Percentiles rank a stretch among this genome's conserved stretches.
phyloP scores from a whole-genome alignment of 441 rosid species.

The Gossypium trilobum region DNA sequence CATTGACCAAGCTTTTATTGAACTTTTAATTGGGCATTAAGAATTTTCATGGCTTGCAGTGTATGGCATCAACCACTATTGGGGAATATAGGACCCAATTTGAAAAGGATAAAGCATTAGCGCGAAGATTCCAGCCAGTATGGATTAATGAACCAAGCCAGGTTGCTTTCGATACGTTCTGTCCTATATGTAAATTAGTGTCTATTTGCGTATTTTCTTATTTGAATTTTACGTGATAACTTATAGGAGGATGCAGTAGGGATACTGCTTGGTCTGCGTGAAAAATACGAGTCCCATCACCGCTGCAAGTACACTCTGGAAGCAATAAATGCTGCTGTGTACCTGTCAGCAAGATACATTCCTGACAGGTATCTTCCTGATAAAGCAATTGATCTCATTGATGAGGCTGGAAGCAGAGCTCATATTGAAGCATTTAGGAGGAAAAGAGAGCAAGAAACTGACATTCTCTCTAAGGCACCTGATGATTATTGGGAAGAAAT shows the following conservation, averaged over 20 bases:
- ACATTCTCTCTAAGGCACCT: slow-evolving; percentile 71
- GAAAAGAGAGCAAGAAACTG: slow-evolving; percentile 67
- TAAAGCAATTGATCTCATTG: slow-evolving; percentile 76
- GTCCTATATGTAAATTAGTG: neutral
- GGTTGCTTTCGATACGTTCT: slow-evolving; percentile 27
- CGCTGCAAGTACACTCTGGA: slow-evolving; percentile 51
- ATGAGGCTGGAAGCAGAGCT: slow-evolving; percentile 92
- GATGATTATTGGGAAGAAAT: slow-evolving; percentile 97
- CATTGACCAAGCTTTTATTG: slow-evolving; percentile 11
- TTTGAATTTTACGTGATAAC: slow-evolving; percentile 9
- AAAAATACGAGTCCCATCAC: slow-evolving; percentile 66
- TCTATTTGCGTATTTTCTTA: slow-evolving; percentile 17
- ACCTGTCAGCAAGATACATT: slow-evolving; percentile 58
- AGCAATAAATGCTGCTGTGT: slow-evolving; percentile 69
- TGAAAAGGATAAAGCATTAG: slow-evolving; percentile 70
- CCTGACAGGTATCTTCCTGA: slow-evolving; percentile 71
- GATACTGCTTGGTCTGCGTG: slow-evolving; percentile 60
- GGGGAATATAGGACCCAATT: slow-evolving; percentile 60
- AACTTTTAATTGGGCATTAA: neutral
- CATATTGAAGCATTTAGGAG: slow-evolving; percentile 66
- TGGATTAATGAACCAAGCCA: slow-evolving; percentile 61
- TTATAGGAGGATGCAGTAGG: slow-evolving; percentile 60
- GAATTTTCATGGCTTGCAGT: slow-evolving; percentile 36
- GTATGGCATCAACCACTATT: slow-evolving; percentile 67
- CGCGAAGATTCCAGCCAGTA: slow-evolving; percentile 72